These are phyloP conservation scores for Saitoella complicata DNA, from an alignment of 805 yeast genomes.

Conservation along the genomic window DNA sequence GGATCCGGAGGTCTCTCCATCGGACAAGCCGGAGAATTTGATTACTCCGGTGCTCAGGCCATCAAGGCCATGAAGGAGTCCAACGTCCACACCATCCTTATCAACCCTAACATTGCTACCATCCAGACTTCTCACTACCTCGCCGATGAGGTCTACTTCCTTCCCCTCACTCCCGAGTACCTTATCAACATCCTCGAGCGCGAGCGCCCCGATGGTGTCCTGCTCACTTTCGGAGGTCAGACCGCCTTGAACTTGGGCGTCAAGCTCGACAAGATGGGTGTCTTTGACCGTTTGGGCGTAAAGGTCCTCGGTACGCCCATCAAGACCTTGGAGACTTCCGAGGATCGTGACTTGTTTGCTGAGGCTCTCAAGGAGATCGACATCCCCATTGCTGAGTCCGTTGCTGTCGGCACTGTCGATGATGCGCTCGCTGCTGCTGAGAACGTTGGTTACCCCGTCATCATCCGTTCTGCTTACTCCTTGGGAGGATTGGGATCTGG, in stretches of 20 bases:
- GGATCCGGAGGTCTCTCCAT: conserved; percentile 96
- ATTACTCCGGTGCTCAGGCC: conserved; percentile 70
- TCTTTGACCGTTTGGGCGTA: conserved; percentile 74
- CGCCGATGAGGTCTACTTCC: conserved; percentile 93
- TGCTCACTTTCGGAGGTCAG: conserved; percentile 96
- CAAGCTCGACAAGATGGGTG: conserved; percentile 85
- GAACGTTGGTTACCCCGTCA: conserved; percentile 81
- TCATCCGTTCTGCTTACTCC: conserved; percentile 94
- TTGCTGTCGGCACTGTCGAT: conserved; percentile 86
- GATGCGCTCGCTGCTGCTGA: conserved; percentile 87
- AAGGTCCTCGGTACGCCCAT: conserved; percentile 97
- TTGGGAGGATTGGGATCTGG: conserved; percentile 97
- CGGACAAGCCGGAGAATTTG: conserved; percentile 98
- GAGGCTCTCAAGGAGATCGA: conserved; percentile 87
- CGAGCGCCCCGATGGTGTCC: conserved; percentile 90
- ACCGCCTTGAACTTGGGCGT: conserved; percentile 95
- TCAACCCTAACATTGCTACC: conserved; percentile 96
- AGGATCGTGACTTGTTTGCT: conserved; percentile 92
- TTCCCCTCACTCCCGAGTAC: conserved; percentile 93
- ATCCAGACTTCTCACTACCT: conserved; percentile 95
- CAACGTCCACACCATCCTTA: conserved; percentile 87
- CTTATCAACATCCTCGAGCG: conserved; percentile 88
- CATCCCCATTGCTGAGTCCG: conserved; percentile 92
- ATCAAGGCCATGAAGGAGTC: conserved; percentile 96
- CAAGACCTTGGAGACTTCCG: conserved; percentile 86